Percentiles rank a stretch among this genome's conserved stretches.
phyloP scores from a whole-genome alignment of 768 basidiomycete species.

The Panellus pusillus region DNA sequence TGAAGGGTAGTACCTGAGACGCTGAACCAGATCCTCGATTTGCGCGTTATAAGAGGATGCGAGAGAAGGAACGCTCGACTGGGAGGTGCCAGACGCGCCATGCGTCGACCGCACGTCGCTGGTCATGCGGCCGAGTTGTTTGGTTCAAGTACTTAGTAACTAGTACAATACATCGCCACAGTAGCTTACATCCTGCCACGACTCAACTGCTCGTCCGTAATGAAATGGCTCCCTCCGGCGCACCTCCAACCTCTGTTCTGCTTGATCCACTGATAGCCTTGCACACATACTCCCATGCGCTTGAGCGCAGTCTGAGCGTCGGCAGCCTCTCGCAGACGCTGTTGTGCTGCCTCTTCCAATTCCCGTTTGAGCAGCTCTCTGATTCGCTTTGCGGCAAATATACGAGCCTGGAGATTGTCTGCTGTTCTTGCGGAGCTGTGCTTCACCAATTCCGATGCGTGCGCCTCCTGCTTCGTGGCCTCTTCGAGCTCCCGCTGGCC shows the following conservation, averaged over 20 bases:
- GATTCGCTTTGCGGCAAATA: neutral
- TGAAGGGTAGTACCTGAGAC: constrained; percentile 16
- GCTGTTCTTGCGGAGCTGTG: neutral
- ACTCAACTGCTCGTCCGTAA: constrained; percentile 11
- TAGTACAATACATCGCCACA: neutral
- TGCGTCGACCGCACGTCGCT: constrained; percentile 4
- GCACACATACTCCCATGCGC: constrained; percentile 24
- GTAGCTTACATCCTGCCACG: neutral
- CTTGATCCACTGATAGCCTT: constrained; percentile 27
- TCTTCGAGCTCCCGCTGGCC: neutral
- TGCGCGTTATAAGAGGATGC: constrained; percentile 64
- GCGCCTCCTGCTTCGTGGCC: neutral
- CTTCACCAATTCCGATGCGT: neutral
- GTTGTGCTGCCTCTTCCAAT: constrained; percentile 21
- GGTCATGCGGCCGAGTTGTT: no score
- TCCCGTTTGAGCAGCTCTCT: constrained; percentile 10
- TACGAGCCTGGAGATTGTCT: neutral
- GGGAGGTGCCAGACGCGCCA: neutral
- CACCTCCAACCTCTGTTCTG: constrained; percentile 24
- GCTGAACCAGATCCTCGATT: constrained; percentile 72
- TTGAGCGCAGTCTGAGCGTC: constrained; percentile 21
- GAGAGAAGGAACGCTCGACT: constrained; percentile 32
- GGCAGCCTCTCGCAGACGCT: constrained; percentile 19
- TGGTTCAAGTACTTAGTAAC: neutral
- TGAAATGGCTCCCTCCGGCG: constrained; percentile 25